phyloP scores from a whole-genome alignment of 495 filamentous ascomycete genomes.

The Glonium stellatum region DNA sequence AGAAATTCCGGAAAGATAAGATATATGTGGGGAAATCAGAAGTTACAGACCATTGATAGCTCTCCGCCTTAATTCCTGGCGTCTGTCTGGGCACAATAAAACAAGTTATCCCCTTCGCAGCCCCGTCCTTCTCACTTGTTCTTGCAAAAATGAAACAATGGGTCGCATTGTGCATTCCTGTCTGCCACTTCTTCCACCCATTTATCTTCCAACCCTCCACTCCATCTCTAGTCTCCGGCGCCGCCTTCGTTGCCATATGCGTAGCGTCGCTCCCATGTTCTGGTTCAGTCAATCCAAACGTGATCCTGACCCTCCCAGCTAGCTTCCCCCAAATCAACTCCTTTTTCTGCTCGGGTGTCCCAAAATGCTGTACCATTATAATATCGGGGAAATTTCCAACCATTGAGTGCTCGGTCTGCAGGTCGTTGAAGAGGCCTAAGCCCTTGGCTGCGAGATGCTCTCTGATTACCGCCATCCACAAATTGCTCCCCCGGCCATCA shows the following conservation, averaged over 20 bases:
- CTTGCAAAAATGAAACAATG: constrained; percentile 55
- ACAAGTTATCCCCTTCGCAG: constrained; percentile 48
- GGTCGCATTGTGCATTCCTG: constrained; percentile 51
- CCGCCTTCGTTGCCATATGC: constrained; percentile 48
- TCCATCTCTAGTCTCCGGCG: constrained; percentile 30
- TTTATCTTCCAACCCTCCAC: constrained; percentile 46
- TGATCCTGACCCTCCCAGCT: constrained; percentile 44
- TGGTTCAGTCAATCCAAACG: constrained; percentile 57
- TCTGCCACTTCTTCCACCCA: constrained; percentile 57
- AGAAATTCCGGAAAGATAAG: too few relatives aligned
- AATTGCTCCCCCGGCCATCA: constrained; percentile 38
- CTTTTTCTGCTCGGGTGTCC: constrained; percentile 43
- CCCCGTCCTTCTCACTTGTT: constrained; percentile 43
- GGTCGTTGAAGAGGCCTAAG: constrained; percentile 53
- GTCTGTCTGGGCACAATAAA: constrained; percentile 48
- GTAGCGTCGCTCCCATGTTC: constrained; percentile 54
- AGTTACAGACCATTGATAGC: constrained; percentile 44
- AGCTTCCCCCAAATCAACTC: constrained; percentile 45
- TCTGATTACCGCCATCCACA: constrained; percentile 56
- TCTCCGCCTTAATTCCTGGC: constrained; percentile 43
- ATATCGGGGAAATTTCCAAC: constrained; percentile 55
- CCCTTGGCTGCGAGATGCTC: constrained; percentile 52
- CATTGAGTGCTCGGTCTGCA: constrained; percentile 54
- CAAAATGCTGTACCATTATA: constrained; percentile 52
- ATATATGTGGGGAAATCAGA: not conserved